Conservation (phyloP, 1,284 basidiomycete species). For the Schizopora paradoxa region DNA sequence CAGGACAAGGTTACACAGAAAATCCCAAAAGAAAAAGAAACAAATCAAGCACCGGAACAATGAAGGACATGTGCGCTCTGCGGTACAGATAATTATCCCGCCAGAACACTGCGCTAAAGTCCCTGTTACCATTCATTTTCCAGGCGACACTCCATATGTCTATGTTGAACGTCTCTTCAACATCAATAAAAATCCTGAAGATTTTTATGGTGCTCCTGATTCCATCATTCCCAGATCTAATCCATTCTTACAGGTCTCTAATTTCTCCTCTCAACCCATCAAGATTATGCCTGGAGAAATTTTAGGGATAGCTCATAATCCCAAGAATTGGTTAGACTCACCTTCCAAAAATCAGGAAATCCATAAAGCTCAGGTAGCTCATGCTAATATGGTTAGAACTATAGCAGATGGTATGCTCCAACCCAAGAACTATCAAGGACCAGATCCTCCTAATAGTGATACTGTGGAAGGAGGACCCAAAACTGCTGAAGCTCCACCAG, state of each 20-base stretch:
- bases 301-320: slow-evolving; percentile 13
- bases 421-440: not conserved
- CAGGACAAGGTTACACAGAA: not conserved
- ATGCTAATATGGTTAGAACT: slow-evolving; percentile 1
- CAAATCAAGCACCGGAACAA: not conserved
- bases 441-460: not conserved
- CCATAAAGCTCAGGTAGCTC: not conserved
- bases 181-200: not conserved
- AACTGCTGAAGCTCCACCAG: slow-evolving; percentile 16
- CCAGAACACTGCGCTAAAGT: not conserved
- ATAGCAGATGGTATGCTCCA: not conserved
- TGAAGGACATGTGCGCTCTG: not conserved
- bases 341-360: not conserved
- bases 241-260: slow-evolving; percentile 12
- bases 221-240: slow-evolving; percentile 9
- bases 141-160: slow-evolving; percentile 1
- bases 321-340: slow-evolving; percentile 9
- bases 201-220: slow-evolving; percentile 11
- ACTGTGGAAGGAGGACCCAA: slow-evolving; percentile 19
- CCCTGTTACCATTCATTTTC: slow-evolving; percentile 3
- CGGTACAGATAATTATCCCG: not conserved
- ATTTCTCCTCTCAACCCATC: slow-evolving; percentile 12
- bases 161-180: slow-evolving; percentile 17
- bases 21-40: not conserved
- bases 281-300: slow-evolving; percentile 12